Evolutionary conservation across 352 stramenopile genomes (phyloP).

Genomic region (Blastocystis sp.): DNA sequence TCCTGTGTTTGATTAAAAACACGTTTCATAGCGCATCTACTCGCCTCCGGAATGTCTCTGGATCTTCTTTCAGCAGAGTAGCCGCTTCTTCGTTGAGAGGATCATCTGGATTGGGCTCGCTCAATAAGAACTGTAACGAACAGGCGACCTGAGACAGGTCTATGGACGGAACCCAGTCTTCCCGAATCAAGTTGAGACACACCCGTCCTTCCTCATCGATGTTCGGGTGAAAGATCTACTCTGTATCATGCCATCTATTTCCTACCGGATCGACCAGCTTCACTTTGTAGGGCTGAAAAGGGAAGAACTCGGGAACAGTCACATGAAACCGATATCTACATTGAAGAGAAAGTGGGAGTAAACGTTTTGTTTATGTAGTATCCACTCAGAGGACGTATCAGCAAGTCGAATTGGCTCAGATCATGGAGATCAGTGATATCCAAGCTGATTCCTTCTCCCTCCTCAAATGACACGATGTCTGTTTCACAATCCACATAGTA

Average conservation of each 20-base stretch:
- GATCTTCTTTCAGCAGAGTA: not conserved
- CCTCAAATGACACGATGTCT: slow-evolving; percentile 23
- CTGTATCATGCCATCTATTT: not conserved
- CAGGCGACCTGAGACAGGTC: slow-evolving; percentile 61
- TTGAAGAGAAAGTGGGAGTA: not conserved
- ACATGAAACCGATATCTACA: not conserved
- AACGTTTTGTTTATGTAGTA: not conserved
- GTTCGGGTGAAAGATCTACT: slow-evolving; percentile 61
- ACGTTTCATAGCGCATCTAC: not conserved
- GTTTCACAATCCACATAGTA: not conserved
- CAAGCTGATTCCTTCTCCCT: not conserved
- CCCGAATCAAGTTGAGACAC: slow-evolving; percentile 60
- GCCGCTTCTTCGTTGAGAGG: slow-evolving; percentile 59
- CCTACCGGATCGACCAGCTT: not conserved
- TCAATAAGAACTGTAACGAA: slow-evolving; percentile 60
- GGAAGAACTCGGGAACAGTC: not conserved
- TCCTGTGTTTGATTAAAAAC: not conserved
- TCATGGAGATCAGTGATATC: not conserved
- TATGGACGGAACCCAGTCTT: slow-evolving; percentile 62
- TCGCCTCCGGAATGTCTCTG: not conserved
- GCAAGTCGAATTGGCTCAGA: not conserved
- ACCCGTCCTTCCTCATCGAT: slow-evolving; percentile 61
- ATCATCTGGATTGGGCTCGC: slow-evolving; percentile 59
- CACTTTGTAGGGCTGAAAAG: not conserved
- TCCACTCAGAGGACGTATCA: not conserved